A percentile compares a stretch with the other conserved stretches of the same genome.
phyloP scores from a whole-genome alignment of 495 filamentous ascomycete genomes.

The Tuber umbilicatum region DNA sequence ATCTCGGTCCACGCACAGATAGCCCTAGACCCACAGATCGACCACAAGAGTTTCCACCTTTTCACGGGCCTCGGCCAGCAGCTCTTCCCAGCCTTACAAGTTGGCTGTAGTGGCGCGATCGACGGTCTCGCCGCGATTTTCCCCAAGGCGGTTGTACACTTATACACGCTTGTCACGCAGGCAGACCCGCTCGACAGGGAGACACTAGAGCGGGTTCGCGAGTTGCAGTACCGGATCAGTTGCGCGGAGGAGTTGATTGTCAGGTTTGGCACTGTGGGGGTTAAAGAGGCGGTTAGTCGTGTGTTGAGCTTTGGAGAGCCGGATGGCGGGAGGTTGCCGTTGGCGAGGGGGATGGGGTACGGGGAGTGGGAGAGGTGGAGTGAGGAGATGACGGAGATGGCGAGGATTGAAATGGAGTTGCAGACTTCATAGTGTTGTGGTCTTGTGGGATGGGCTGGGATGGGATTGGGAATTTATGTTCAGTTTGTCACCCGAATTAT shows the following conservation, averaged over 20 bases:
- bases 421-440: neutral
- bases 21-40: constrained; percentile 49
- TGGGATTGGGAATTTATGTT: neutral
- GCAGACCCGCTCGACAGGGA: constrained; percentile 42
- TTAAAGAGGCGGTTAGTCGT: constrained; percentile 56
- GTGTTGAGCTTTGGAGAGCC: constrained; percentile 51
- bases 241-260: constrained; percentile 56
- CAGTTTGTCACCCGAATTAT: neutral
- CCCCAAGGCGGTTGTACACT: constrained; percentile 53
- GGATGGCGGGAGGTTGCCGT: constrained; percentile 53
- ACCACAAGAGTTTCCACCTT: constrained; percentile 51
- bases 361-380: constrained; percentile 49
- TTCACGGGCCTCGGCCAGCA: constrained; percentile 64
- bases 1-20: constrained; percentile 58
- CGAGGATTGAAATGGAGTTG: constrained; percentile 43
- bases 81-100: constrained; percentile 53
- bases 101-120: constrained; percentile 58
- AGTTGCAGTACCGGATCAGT: constrained; percentile 54
- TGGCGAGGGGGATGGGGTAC: constrained; percentile 49
- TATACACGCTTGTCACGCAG: constrained; percentile 48
- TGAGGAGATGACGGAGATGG: constrained; percentile 42
- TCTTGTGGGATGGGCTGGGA: neutral
- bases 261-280: constrained; percentile 50
- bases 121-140: constrained; percentile 59
- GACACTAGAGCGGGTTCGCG: constrained; percentile 42